Percentiles rank a stretch among this genome's conserved stretches.
Conservation (phyloP, 331 rosid species). For the Malus hybrid region DNA sequence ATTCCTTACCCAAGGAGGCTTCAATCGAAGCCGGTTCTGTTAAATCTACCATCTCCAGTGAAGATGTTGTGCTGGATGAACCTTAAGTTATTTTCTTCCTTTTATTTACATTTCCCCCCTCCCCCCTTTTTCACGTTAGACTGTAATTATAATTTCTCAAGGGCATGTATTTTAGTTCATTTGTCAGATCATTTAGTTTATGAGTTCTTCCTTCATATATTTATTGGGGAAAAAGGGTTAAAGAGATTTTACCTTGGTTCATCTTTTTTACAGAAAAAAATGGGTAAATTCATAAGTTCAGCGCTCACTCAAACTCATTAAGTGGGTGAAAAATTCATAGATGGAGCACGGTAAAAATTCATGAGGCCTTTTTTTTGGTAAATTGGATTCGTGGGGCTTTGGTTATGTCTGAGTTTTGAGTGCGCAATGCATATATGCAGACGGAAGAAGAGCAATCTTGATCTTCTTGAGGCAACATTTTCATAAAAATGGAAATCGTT, state of each 20-base stretch:
- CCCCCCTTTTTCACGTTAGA: not conserved
- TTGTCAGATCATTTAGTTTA: not conserved
- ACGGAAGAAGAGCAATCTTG: not conserved
- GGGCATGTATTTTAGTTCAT: not conserved
- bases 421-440: not conserved
- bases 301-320: no score
- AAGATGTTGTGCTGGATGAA: slow-evolving; percentile 21
- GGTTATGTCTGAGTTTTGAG: not conserved
- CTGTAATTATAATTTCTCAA: not conserved
- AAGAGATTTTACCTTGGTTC: no score
- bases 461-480: not conserved
- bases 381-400: no score
- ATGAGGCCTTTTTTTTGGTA: no score
- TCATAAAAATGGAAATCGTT: not conserved
- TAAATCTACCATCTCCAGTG: slow-evolving; percentile 33
- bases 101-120: not conserved
- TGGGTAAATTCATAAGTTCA: not conserved
- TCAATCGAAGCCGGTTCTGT: slow-evolving; percentile 28
- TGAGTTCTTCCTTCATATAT: not conserved
- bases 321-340: no score
- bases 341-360: no score
- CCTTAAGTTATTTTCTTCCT: not conserved
- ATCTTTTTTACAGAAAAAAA: not conserved
- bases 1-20: slow-evolving; percentile 31
- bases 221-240: not conserved